Base-by-base conservation (phyloP, 176 grass and related monocot genomes). In the Oropetium thomaeum region DNA sequence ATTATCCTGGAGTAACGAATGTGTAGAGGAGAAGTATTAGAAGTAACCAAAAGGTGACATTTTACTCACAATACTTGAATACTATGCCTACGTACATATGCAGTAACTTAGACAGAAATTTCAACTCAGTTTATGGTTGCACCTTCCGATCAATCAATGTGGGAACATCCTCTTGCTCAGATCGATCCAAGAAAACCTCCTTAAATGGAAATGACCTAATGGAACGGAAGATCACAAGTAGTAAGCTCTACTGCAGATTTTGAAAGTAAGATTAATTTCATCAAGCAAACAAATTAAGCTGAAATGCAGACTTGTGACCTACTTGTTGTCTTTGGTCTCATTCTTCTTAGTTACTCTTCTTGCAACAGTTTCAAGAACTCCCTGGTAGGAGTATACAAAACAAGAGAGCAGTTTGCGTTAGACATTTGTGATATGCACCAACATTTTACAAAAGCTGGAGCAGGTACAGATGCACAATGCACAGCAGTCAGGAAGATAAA, bases 311-410 rank as follows among this genome's bases (percentile, higher is more conserved):
- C 52, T 74, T 74, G 58, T n/a, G 71, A 73, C 72, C 77, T 96
- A 99, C 96, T 96, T 93, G 55, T 99, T 93, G 53, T 99, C 96
- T 85, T 92, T 99, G 65, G 89, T 99, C 80, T 99, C 96, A 71
- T 92, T 99, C 67, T 99, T 99, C 85, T 99, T 99, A 29, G 82
- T 88, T 74, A 93, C 90, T 80, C 93, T 92, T 74, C 93, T 92
- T 44, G 96, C 92, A 41, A 99, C 92, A 74, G 96, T 99, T 89
- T 99, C 96, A 8, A 99, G 84, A 75, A 94, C 89, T 67, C 89
- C 96, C 92, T 99, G 75, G 31, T 14, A 81, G 5, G 10, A 34
- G 77, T 64, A 83, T 33, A 87, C 55, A 64, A 34, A 75, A 82
- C 39, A 76, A 75, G 11, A 71, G 38, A 88, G 45, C 23, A 52